Evolutionary conservation across 2,329 filamentous ascomycete genomes (phyloP), one percentile per base, ranked within the genome.

Genomic region (Aspergillus brunneoviolaceus): DNA sequence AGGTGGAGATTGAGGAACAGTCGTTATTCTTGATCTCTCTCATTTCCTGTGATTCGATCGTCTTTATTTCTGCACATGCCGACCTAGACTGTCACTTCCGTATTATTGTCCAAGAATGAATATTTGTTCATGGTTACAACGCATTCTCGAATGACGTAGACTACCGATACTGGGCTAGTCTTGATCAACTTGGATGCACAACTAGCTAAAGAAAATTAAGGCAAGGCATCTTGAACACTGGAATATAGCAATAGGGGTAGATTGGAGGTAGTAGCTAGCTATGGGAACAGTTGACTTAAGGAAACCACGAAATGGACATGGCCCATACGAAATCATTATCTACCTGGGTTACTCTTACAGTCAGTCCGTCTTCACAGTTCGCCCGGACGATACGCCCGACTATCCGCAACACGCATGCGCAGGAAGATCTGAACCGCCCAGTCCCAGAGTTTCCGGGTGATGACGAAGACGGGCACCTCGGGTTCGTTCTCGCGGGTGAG

Each of bases 401-500:
- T 66, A 62, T 74, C 69, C 3, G 72, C 68, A 48, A 75, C 65
- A 23, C 73, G 70, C 73, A 75, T 75, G 11, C 70, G 70, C 21
- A 74, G 62, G 50, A 74, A 74, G 19, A 73, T 72, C 11, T 68
- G 63, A 33, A 73, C 69, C 5, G 74, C 69, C 68, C 72, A 73
- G 49, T 78, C 72, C 72, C 76, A 76, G 39, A 78, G 60, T 57
- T 71, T 81, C 70, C 66, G 76, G 49, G 77, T 79, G 73, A 82
- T 76, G 19, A 79, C 76, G 58, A 86, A 79, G 25, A 87, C 71
- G 1, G 87, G 87, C 57, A 88, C 81, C 57, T 85, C 78, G 9
- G 85, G 82, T 70, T 88, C 87, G 63, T 87, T 84, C 58, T 84
- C 79, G 27, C 86, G 81, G 60, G 83, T 84, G 58, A 84, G 75